Evolutionary conservation across 495 filamentous ascomycete species (phyloP), one percentile per base, ranked within the genome.

Genomic region (Cercophora newfieldiana): DNA sequence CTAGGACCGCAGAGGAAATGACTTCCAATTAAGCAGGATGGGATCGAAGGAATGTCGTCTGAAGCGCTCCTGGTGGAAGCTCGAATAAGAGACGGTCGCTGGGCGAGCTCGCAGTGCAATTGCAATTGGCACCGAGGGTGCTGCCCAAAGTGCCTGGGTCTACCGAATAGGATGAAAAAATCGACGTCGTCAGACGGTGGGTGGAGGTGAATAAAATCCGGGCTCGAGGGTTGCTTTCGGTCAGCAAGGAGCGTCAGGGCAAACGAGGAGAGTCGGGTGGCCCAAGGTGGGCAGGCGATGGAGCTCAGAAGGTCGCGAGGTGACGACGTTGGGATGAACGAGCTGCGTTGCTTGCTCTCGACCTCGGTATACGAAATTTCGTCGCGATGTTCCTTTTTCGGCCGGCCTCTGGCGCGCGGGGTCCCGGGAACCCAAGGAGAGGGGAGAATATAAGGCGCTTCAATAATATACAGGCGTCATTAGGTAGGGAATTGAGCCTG

Each of bases 401-500:
- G 55, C 55, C 55, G 25, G 55, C 55, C 18, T 28, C 44, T 33
- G 22, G 58, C 16, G 30, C 44, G 51, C 49, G 50, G 33, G 49
- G 30, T 44, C 67, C 62, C 7, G 44, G 37, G 48, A 61, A 56
- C 67, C 54, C 49, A 51, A 59, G 54, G 73, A 61, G 63, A 64
- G 53, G 54, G 25, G 57, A 61, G 47, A 68, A 67, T 7, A 37
- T 48, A 61, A 71, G 59, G 65, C 54, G 66, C 22, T 29, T 73
- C 67, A 73, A 75, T 71, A 73, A 75, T 71, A 73, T 65, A 73
- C 71, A 73, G 71, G 71, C 73, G 64, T 73, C 71, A 71, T 73
- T 71, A 71, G 68, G 73, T 63, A 48, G 53, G 37, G 50, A 71
- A 68, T 68, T 69, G 70, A 69, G 66, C 70, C 70, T 70, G 70